Evolutionary conservation across 2,329 filamentous ascomycete species (phyloP).

Genomic region (Talaromyces sp.): DNA sequence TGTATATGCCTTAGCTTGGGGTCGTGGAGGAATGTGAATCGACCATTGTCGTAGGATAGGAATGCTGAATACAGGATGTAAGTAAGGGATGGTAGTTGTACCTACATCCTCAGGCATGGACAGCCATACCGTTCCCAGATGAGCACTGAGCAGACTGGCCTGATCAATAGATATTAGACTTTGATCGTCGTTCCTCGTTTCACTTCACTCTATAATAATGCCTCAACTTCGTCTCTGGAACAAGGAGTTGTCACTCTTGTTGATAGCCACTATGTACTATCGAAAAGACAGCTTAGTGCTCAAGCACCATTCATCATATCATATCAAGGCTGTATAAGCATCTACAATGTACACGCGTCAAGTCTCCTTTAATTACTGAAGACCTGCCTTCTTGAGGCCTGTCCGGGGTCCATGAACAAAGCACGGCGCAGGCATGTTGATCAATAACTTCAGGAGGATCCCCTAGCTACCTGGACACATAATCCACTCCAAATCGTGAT

Average conservation of each 20-base stretch:
- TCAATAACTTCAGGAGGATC: conserved; percentile 8
- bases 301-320: conserved; percentile 8
- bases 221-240: not conserved
- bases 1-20: not conserved
- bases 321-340: not conserved
- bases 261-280: not conserved
- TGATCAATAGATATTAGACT: not conserved
- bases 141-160: not conserved
- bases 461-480: conserved; percentile 1
- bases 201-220: not conserved
- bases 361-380: not conserved
- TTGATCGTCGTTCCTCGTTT: not conserved
- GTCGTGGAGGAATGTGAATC: not conserved
- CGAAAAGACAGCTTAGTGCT: not conserved
- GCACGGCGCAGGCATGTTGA: conserved; percentile 9
- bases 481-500: not conserved
- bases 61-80: not conserved
- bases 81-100: not conserved
- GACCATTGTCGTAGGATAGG: not conserved
- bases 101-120: not conserved
- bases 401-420: not conserved
- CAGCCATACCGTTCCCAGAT: not conserved
- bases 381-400: not conserved
- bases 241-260: not conserved
- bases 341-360: not conserved